A percentile compares a stretch with the other conserved stretches of the same genome.
Conservation (phyloP, 2,329 filamentous ascomycete species). For the Aureobasidium sp. region DNA sequence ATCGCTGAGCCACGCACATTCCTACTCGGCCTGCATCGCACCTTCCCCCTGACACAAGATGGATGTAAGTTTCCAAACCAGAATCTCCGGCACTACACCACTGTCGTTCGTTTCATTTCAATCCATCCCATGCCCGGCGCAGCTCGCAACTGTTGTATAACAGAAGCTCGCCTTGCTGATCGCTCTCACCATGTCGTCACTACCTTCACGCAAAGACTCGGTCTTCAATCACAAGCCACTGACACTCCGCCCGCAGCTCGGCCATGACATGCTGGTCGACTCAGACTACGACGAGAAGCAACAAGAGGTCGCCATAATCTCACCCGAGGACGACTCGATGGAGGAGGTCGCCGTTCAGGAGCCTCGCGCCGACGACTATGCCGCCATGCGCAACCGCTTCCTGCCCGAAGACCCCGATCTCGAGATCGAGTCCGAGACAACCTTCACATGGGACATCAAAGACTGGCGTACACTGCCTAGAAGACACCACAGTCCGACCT, state of each 20-base stretch:
- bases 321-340: constrained; percentile 53
- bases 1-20: not conserved
- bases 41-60: constrained; percentile 6
- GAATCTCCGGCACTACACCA: not conserved
- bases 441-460: constrained; percentile 81
- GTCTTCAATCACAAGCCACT: constrained; percentile 1
- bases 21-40: constrained; percentile 5
- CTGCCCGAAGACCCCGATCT: constrained; percentile 73
- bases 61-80: constrained; percentile 10
- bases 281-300: constrained; percentile 56
- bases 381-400: constrained; percentile 76
- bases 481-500: constrained; percentile 81
- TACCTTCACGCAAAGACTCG: not conserved
- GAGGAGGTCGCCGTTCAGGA: constrained; percentile 37
- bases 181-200: not conserved
- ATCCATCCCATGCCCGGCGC: not conserved
- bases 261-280: constrained; percentile 58
- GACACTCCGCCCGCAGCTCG: constrained; percentile 38
- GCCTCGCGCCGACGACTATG: constrained; percentile 55
- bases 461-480: constrained; percentile 70
- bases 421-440: constrained; percentile 66
- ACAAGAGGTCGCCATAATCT: constrained; percentile 51
- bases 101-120: not conserved
- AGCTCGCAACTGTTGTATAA: constrained; percentile 2
- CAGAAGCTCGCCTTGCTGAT: constrained; percentile 6